phyloP scores from a whole-genome alignment of 306 rosid genomes.

The Begonia masoniana region DNA sequence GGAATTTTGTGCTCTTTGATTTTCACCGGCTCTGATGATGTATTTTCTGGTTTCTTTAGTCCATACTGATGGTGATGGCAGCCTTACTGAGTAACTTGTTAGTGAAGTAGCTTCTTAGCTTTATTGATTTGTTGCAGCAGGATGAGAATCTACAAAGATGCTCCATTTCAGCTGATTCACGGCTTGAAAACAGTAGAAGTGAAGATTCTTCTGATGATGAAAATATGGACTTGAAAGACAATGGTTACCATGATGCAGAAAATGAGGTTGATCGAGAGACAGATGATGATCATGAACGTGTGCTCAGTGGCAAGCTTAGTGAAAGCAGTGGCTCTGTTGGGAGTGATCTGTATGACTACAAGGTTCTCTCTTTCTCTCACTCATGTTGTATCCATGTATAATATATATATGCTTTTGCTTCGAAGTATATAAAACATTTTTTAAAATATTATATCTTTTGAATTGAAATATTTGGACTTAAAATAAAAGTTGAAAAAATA shows the following conservation, averaged over 20 bases:
- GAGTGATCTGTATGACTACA: slow-evolving; percentile 92
- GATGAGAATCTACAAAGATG: slow-evolving; percentile 88
- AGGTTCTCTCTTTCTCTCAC: slow-evolving; percentile 37
- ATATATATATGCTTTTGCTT: neutral
- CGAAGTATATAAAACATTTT: too few relatives aligned
- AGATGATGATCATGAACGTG: slow-evolving; percentile 82
- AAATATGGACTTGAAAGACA: slow-evolving; percentile 64
- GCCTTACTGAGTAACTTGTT: neutral
- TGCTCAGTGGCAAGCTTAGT: slow-evolving; percentile 86
- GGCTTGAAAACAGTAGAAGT: slow-evolving; percentile 73
- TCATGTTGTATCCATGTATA: slow-evolving; percentile 4
- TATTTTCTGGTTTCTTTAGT: neutral
- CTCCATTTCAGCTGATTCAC: slow-evolving; percentile 94
- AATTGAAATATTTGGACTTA: too few relatives aligned
- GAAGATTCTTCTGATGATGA: slow-evolving; percentile 89
- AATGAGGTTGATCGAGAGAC: slow-evolving; percentile 90
- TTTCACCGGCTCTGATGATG: neutral
- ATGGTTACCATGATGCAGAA: slow-evolving; percentile 90
- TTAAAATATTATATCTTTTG: too few relatives aligned
- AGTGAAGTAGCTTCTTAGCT: neutral
- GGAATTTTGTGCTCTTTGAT: neutral
- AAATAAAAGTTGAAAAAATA: too few relatives aligned
- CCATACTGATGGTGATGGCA: neutral
- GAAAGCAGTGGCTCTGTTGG: slow-evolving; percentile 98
- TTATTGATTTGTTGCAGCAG: slow-evolving; percentile 28